These are phyloP conservation scores for Drosera capensis DNA, from an alignment of 148 eudicot genomes.

Conservation along the genomic window DNA sequence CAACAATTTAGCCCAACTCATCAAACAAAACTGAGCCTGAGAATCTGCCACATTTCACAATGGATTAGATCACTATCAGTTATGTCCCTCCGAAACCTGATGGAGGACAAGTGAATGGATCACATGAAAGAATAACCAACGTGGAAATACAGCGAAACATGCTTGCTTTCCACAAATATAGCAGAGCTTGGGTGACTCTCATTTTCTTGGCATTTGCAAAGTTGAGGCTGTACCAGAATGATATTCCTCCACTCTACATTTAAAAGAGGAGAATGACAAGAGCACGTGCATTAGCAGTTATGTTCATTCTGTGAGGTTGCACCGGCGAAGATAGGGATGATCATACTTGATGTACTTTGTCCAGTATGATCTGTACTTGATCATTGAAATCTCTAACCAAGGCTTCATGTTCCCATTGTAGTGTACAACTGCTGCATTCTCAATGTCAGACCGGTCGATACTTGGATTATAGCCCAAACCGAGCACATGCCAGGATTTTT, in stretches of 20 bases:
- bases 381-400: slow-evolving; percentile 85
- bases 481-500: slow-evolving; percentile 82
- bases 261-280: slow-evolving; percentile 1
- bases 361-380: slow-evolving; percentile 66
- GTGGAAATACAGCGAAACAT: slow-evolving; percentile 8
- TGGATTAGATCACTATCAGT: background rate
- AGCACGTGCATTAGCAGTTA: slow-evolving; percentile 1
- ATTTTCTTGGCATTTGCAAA: slow-evolving; percentile 7
- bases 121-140: slow-evolving; percentile 36
- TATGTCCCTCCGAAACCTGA: background rate
- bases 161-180: slow-evolving; percentile 15
- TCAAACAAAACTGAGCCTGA: no score
- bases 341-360: slow-evolving; percentile 63
- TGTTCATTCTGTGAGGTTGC: slow-evolving; percentile 49
- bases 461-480: slow-evolving; percentile 85
- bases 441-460: slow-evolving; percentile 44
- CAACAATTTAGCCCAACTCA: no score
- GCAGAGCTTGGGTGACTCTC: slow-evolving; percentile 5
- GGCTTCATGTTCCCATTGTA: slow-evolving; percentile 95
- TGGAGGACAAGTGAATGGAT: slow-evolving; percentile 5
- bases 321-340: slow-evolving; percentile 57
- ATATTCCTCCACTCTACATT: background rate
- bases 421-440: slow-evolving; percentile 78
- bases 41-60: background rate
- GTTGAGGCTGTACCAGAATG: background rate